Evolutionary conservation across 2,329 filamentous ascomycete species (phyloP), one percentile per base, ranked within the genome.

Genomic region (Ascocoryne sarcoides): DNA sequence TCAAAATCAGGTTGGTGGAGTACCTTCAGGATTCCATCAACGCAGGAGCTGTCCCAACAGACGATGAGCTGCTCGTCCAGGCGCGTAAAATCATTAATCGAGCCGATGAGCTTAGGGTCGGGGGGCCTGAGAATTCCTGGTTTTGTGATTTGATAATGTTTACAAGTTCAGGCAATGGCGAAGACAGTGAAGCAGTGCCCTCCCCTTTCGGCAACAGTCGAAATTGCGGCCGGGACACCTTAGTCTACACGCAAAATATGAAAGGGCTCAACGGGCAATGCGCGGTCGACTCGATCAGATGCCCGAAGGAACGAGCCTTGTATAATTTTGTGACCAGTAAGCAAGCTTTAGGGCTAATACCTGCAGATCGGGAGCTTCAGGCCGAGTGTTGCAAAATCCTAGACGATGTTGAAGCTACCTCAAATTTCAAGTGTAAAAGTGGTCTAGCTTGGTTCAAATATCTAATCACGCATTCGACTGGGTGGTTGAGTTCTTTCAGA

Each of bases 331-430:
- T 58, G 2, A 36, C 46, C 8, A 42, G 40, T 3, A 46, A 49
- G 41, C 46, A 47, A 17, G 48, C 53, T 41, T 57, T 80, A 7
- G 76, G 75, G n/a, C 52, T 80, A 50, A 76, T 72, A 1, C 66
- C 74, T 12, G 73, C 73, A 62, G 74, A 79, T 40, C 60, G 69
- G 4, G 76, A 80, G 57, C 65, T 81, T 12, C 75, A 79, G 53
- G 62, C 66, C 5, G 73, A 79, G 56, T 74, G 75, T 12, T 75
- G 74, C 50, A 68, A 65, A 16, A 73, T 79, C 34, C 62, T 81
- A 16, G 69, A 70, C 2, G 64, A 72, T n/a, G 65, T 73, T 42
- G 76, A 80, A 46, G 67, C 70, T 38, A 48, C 40, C 4, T 48
- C 55, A 2, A 52, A 45, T 16, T 47, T 49, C 37, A 50, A 49